Percentiles rank a stretch among this genome's conserved stretches.
Evolutionary conservation across 306 rosid genomes (phyloP).

Genomic region (Inga laurina): DNA sequence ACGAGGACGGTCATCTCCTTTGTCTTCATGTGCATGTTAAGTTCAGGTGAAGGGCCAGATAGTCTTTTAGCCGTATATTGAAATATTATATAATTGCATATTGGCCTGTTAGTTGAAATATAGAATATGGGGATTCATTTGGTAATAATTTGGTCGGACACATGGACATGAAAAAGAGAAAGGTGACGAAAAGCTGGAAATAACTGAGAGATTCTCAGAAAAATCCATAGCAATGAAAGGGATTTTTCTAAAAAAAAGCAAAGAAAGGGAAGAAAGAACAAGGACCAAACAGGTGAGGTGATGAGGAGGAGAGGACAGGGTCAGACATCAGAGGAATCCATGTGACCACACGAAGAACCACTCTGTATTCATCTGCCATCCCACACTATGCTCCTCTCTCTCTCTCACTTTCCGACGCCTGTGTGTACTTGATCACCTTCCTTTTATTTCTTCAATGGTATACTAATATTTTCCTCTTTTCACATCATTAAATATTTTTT

Average conservation of each 20-base stretch:
- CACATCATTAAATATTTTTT: background rate
- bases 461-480: background rate
- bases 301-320: conserved; percentile 46
- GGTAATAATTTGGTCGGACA: conserved; percentile 57
- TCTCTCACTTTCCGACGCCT: conserved; percentile 31
- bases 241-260: background rate
- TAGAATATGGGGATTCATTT: conserved; percentile 39
- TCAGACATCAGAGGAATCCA: conserved; percentile 58
- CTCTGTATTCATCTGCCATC: conserved; percentile 42
- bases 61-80: background rate
- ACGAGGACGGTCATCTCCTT: conserved; percentile 1
- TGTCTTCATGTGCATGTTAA: background rate
- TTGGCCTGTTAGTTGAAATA: background rate
- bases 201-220: conserved; percentile 46
- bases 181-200: conserved; percentile 54
- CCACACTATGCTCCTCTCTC: background rate
- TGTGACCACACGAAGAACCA: conserved; percentile 59
- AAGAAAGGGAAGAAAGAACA: background rate
- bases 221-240: conserved; percentile 36
- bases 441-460: background rate
- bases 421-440: background rate
- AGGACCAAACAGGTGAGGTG: conserved; percentile 28
- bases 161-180: conserved; percentile 38
- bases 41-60: background rate
- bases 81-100: background rate